Base-by-base conservation (phyloP, 768 basidiomycete species). In the Rickenella mellea region DNA sequence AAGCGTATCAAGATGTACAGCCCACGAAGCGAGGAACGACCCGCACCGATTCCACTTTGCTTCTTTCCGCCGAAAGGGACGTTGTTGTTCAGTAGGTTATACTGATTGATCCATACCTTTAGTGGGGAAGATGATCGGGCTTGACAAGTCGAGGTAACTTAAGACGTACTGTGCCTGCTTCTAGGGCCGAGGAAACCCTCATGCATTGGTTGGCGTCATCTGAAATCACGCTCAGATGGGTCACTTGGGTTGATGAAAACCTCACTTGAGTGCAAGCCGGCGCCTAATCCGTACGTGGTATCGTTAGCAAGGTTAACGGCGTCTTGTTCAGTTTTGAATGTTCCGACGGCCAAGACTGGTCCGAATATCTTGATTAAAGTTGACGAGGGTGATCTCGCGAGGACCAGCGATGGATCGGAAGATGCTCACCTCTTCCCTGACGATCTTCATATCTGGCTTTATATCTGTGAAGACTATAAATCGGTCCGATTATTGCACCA, bases 61-160 rank as follows among this genome's bases (percentile, higher is more conserved):
- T 93, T 94, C 68, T 86, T 94, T 19, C 93, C 94, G 27, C 94
- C 93, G 55, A 97, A 97, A 1, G 94, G 94, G 33, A 91, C 82
- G 45, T 93, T 89, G 59, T 87, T 88, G 63, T 76, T 74, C 43
- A 94, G 60, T 10, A 84, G 30, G 55, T 83, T 85, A 64, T 91
- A 93, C 55, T 89, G 82, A 61, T 97, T 97, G 46, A 92, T 74
- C 91, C 92, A 96, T 30, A 90, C 83, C 82, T 86, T 33, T 21
- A 26, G 47, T 37, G 40, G 37, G 38, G 43, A 33, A 20, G 4
- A 27, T 32, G 6, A 37, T 11, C 32, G 6, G 28, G 20, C 14
- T 22, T 5, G 3, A 39, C 28, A 15, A 15, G 30, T 31, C 26
- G 25, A 38, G 39, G 32, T 29, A 38, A 27, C 41, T n/a, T 38